Conservation (phyloP, 208 protist species). For the Trypanosoma cruzi region DNA sequence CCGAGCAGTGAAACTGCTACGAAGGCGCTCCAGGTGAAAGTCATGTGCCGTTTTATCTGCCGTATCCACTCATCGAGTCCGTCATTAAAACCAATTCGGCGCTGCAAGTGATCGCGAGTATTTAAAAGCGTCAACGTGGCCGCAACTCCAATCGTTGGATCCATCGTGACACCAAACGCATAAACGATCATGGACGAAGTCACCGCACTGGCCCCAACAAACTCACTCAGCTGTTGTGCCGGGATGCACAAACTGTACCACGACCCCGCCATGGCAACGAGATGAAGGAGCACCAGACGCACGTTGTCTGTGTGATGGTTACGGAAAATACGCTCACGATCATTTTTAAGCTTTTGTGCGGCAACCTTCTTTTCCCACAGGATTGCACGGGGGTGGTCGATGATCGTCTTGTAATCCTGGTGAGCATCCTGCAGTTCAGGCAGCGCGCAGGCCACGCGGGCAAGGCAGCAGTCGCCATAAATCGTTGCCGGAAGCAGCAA, state of each 20-base stretch:
- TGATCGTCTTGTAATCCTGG: conserved; percentile 55
- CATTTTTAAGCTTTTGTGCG: conserved; percentile 80
- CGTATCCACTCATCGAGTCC: conserved; percentile 56
- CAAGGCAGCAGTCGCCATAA: conserved; percentile 85
- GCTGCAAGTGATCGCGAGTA: conserved; percentile 47
- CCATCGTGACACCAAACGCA: conserved; percentile 30
- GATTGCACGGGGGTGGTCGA: conserved; percentile 76
- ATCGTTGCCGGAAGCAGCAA: conserved; percentile 56
- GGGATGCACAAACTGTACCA: conserved; percentile 65
- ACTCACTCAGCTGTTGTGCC: conserved; percentile 51
- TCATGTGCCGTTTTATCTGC: conserved; percentile 23
- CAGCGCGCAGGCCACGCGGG: conserved; percentile 53
- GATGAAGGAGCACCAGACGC: conserved; percentile 61
- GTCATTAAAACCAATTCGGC: conserved; percentile 71
- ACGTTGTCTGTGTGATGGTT: conserved; percentile 77
- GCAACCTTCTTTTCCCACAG: conserved; percentile 84
- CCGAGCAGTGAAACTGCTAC: conserved; percentile 27
- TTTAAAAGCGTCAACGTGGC: conserved; percentile 59
- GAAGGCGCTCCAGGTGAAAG: conserved; percentile 28
- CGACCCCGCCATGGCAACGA: conserved; percentile 27
- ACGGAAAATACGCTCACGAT: conserved; percentile 81
- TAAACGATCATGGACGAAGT: conserved; percentile 30
- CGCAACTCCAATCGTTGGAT: conserved; percentile 65
- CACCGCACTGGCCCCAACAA: conserved; percentile 36
- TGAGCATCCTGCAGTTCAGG: conserved; percentile 78